A percentile compares a stretch with the other conserved stretches of the same genome.
These are phyloP conservation scores for Pythium dissimile DNA, from an alignment of 352 stramenopile species.

Conservation along the genomic window DNA sequence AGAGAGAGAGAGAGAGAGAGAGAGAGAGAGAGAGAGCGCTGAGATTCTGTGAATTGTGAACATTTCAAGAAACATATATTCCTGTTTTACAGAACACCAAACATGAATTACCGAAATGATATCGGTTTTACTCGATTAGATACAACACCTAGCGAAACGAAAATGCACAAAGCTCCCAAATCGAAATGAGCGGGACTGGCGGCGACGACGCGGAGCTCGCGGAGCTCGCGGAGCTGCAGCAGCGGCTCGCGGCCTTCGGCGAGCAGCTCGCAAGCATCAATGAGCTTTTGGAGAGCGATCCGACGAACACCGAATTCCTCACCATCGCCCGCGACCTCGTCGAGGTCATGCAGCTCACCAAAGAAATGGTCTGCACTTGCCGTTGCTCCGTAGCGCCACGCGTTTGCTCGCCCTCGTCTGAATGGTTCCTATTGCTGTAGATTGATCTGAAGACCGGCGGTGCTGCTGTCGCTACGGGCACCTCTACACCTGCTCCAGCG, in stretches of 20 bases:
- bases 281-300: conserved; percentile 65
- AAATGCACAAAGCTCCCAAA: background rate
- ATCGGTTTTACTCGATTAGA: background rate
- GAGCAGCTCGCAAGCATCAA: conserved; percentile 83
- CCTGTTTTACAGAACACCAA: no score
- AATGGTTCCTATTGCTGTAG: no score
- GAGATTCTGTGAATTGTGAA: no score
- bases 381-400: background rate
- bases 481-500: background rate
- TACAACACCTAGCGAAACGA: no score
- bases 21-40: no score
- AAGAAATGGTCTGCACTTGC: conserved; percentile 52
- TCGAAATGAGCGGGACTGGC: background rate
- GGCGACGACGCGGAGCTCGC: conserved; percentile 43
- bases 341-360: conserved; percentile 83
- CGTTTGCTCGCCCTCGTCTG: background rate
- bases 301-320: conserved; percentile 70
- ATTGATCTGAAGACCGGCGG: conserved; percentile 21
- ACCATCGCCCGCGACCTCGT: conserved; percentile 75
- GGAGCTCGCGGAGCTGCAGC: conserved; percentile 74
- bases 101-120: background rate
- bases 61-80: no score
- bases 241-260: conserved; percentile 73
- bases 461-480: background rate
- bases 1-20: no score